Evolutionary conservation across 2,329 filamentous ascomycete species (phyloP), one percentile per base, ranked within the genome.

Genomic region (Gnomoniopsis sp.): DNA sequence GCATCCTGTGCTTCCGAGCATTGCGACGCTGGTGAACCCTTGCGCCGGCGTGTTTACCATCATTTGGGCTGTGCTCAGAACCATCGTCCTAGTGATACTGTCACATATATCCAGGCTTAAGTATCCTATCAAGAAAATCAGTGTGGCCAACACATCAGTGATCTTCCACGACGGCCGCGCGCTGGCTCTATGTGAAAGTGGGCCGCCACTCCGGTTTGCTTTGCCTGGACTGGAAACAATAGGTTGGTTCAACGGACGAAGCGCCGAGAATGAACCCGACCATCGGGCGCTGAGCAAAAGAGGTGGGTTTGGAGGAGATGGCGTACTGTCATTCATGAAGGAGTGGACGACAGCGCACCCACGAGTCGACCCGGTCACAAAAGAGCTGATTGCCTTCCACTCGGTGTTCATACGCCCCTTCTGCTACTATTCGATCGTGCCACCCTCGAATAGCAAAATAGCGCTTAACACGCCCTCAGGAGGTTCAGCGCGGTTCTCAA

Each of bases 321-420:
- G 85, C 0, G 62, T 82, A 2, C 67, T 86, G 23, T 78, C 79
- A 41, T 89, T 84, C 66, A 85, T 89, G 81, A 83, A 79, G 62
- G 86, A 89, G 68, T 89, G 86, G 86, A 88, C 86, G 0, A 90
- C 87, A 1, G 84, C 84, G 21, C 86, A 89, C 68, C 88, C 88
- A 7, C 83, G 85, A 62, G 79, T 90, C 52, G 88, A 91, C 64
- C 83, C 82, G 0, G 65, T 70, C 0, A 88, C 86, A 0, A 83
- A 84, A 44, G 87, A 90, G 67, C 77, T 90, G 70, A 76, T 90
- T 6, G 75, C 88, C 0, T 89, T 88, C 64, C 88, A 90, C 65
- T 83, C 83, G 34, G 85, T 83, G 1, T 89, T 89, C 63, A 66
- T 82, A 21, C 77, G 81, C 11, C 88, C 88, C 0, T 90, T 85